Evolutionary conservation across 2,329 filamentous ascomycete genomes (phyloP).

Genomic region (Monilinia laxa): DNA sequence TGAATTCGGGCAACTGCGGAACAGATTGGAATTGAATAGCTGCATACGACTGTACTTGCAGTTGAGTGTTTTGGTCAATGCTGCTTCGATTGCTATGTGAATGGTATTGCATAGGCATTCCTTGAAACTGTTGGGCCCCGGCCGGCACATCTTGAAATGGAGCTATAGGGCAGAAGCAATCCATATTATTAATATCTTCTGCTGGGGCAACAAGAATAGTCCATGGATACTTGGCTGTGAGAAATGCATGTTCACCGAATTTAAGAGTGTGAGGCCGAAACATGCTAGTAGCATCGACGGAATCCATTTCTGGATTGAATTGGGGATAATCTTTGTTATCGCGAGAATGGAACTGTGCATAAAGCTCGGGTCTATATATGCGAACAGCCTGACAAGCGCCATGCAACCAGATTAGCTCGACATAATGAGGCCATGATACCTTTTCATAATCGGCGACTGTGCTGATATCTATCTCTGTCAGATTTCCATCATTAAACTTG

Average conservation of each 20-base stretch:
- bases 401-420: constrained; percentile 5
- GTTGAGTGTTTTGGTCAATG: neutral
- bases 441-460: neutral
- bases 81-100: too few relatives aligned
- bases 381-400: neutral
- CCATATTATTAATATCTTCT: neutral
- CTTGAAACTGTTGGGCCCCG: neutral
- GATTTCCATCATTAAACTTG: neutral
- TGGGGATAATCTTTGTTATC: neutral
- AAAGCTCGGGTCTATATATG: neutral
- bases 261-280: neutral
- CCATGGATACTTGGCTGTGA: constrained; percentile 4
- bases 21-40: neutral
- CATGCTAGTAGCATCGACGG: neutral
- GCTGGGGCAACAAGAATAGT: neutral
- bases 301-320: neutral
- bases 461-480: neutral
- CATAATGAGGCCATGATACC: neutral
- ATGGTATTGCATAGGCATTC: neutral
- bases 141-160: neutral
- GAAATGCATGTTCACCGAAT: neutral
- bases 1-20: neutral
- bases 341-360: neutral
- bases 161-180: neutral
- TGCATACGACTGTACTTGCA: neutral